Evolutionary conservation across 805 yeast genomes (phyloP).

Genomic region (Candida insectalens): DNA sequence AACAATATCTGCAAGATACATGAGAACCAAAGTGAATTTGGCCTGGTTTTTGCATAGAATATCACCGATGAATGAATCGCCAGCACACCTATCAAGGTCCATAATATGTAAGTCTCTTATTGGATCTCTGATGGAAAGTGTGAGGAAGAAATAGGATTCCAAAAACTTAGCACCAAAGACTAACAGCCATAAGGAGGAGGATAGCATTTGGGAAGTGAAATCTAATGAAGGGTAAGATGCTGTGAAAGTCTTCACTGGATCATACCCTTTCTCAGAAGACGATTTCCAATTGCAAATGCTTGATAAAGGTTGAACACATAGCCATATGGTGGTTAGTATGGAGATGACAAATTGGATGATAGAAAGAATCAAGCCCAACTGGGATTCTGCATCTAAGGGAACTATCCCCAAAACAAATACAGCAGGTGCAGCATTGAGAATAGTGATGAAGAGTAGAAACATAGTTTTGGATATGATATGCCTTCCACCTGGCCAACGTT

Average conservation of each 20-base stretch:
- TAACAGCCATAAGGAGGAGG: slow-evolving; percentile 36
- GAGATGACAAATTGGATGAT: slow-evolving; percentile 34
- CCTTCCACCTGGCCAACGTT: slow-evolving; percentile 38
- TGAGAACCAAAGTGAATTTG: slow-evolving; percentile 30
- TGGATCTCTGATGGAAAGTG: slow-evolving; percentile 43
- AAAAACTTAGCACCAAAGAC: slow-evolving; percentile 40
- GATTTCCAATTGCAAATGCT: slow-evolving; percentile 19
- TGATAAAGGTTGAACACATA: slow-evolving; percentile 30
- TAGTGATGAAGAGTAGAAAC: slow-evolving; percentile 22
- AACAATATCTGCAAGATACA: slow-evolving; percentile 52
- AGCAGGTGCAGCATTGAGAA: slow-evolving; percentile 30
- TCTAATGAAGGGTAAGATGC: slow-evolving; percentile 32
- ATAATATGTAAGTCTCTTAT: slow-evolving; percentile 36
- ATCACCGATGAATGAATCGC: slow-evolving; percentile 32
- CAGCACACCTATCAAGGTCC: slow-evolving; percentile 32
- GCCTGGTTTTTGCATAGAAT: slow-evolving; percentile 34
- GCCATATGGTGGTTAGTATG: slow-evolving; percentile 30
- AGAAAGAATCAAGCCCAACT: slow-evolving; percentile 28
- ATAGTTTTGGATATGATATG: slow-evolving; percentile 23
- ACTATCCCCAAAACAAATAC: slow-evolving; percentile 28
- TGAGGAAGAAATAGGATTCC: slow-evolving; percentile 45
- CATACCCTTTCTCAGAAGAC: slow-evolving; percentile 17
- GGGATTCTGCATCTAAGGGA: slow-evolving; percentile 27
- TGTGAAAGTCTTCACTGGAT: slow-evolving; percentile 31
- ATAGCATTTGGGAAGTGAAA: slow-evolving; percentile 29